A percentile compares a stretch with the other conserved stretches of the same genome.
phyloP scores from a whole-genome alignment of 768 basidiomycete genomes.

The Pleurotus sapidus region DNA sequence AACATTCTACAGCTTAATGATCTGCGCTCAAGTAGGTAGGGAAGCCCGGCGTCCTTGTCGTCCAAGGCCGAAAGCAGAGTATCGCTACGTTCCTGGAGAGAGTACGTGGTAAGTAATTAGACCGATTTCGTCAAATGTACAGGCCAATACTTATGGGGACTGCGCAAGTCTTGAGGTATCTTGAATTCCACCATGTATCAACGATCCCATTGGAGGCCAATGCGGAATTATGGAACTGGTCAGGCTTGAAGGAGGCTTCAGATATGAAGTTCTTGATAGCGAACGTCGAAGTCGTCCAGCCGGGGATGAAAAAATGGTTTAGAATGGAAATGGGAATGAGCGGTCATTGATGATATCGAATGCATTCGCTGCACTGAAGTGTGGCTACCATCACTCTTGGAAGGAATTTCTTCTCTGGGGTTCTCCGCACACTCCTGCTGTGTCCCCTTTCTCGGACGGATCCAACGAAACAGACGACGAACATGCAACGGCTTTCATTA shows the following conservation, averaged over 20 bases:
- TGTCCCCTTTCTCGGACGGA: too few species aligned
- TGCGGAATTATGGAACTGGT: conserved; percentile 13
- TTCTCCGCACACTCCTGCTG: too few species aligned
- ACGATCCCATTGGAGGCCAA: conserved; percentile 24
- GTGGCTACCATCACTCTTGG: too few species aligned
- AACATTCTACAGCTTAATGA: too few species aligned
- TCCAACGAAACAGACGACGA: too few species aligned
- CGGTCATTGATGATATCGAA: neutral
- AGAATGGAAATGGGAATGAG: conserved; percentile 2
- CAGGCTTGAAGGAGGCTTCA: conserved; percentile 33
- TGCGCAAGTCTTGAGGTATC: conserved; percentile 33
- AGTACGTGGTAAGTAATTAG: conserved; percentile 26
- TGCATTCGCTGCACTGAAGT: too few species aligned
- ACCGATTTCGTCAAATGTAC: neutral
- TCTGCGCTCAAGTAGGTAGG: conserved; percentile 25
- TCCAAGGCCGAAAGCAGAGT: conserved; percentile 31
- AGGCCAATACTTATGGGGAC: neutral
- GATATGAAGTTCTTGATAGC: conserved; percentile 30
- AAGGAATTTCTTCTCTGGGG: too few species aligned
- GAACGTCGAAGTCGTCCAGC: neutral
- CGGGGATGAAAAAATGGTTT: neutral
- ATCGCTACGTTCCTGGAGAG: conserved; percentile 35
- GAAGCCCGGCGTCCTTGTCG: conserved; percentile 40
- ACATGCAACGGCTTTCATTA: too few species aligned
- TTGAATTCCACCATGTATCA: conserved; percentile 41